Percentiles rank a stretch among this genome's conserved stretches.
These are phyloP conservation scores for Dactylonectria estremocensis DNA, from an alignment of 2,329 filamentous ascomycete genomes.

Conservation along the genomic window DNA sequence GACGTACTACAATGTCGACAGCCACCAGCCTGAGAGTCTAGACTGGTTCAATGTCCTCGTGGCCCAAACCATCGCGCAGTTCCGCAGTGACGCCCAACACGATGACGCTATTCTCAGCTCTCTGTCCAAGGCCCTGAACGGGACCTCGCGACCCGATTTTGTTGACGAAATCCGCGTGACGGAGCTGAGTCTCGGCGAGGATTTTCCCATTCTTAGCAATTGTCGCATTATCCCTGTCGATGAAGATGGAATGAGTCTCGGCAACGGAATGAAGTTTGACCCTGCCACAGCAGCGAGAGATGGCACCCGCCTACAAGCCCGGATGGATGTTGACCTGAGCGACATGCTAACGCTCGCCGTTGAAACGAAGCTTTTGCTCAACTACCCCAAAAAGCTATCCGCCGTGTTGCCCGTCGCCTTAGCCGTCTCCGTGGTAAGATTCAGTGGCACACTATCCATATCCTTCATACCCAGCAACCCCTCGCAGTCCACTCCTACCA, in stretches of 20 bases:
- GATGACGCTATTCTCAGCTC: conserved; percentile 92
- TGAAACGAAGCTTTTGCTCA: conserved; percentile 93
- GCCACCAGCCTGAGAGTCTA: conserved; percentile 94
- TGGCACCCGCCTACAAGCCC: conserved; percentile 87
- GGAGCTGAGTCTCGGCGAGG: conserved; percentile 93
- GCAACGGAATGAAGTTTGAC: conserved; percentile 65
- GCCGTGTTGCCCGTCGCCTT: conserved; percentile 93
- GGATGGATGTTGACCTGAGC: conserved; percentile 97
- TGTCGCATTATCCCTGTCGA: conserved; percentile 94
- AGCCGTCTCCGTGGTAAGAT: conserved; percentile 91
- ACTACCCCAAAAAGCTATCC: conserved; percentile 91
- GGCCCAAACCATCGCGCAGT: conserved; percentile 96
- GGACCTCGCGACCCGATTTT: conserved; percentile 89
- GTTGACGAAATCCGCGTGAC: conserved; percentile 95
- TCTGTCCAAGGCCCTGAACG: conserved; percentile 88
- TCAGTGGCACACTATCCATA: conserved; percentile 94
- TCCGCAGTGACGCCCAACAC: conserved; percentile 91
- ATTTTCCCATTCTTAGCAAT: conserved; percentile 99
- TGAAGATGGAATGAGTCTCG: conserved; percentile 78
- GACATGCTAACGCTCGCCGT: conserved; percentile 96
- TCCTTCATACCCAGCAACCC: conserved; percentile 88
- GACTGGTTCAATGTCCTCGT: conserved; percentile 99
- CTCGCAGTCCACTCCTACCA: conserved; percentile 81
- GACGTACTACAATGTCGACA: conserved; percentile 97
- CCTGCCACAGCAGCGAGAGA: conserved; percentile 68